These are phyloP conservation scores for Globisporangium spinosum DNA, from an alignment of 352 stramenopile genomes.

Conservation along the genomic window DNA sequence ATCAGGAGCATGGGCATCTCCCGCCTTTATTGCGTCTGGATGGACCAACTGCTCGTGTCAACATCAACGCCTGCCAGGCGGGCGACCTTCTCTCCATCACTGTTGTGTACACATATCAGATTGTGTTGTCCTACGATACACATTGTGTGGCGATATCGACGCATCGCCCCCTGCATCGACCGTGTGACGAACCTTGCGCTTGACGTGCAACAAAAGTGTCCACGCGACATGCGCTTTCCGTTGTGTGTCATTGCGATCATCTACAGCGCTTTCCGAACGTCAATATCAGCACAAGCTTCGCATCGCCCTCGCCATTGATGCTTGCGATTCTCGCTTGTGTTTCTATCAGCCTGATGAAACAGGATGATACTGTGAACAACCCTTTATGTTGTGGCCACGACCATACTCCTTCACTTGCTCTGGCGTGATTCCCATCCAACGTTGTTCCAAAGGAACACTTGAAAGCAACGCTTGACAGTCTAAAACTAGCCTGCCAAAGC, in stretches of 20 bases:
- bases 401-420: background rate
- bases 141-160: background rate
- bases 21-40: background rate
- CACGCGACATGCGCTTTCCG: too few species aligned
- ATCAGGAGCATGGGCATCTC: background rate
- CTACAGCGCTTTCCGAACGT: background rate
- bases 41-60: constrained; percentile 1
- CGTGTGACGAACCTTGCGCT: background rate
- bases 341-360: background rate
- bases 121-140: background rate
- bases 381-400: background rate
- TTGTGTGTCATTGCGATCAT: background rate
- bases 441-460: too few species aligned
- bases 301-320: background rate
- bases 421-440: background rate
- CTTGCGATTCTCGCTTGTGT: background rate
- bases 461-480: too few species aligned
- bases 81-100: too few species aligned
- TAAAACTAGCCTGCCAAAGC: too few species aligned
- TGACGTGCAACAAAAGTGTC: background rate
- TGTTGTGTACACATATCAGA: background rate
- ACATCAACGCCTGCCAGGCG: background rate
- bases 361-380: background rate
- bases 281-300: background rate
- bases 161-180: background rate